Evolutionary conservation across 148 eudicot species (phyloP), one percentile per base, ranked within the genome.

Genomic region (Dianthus caryophyllus): DNA sequence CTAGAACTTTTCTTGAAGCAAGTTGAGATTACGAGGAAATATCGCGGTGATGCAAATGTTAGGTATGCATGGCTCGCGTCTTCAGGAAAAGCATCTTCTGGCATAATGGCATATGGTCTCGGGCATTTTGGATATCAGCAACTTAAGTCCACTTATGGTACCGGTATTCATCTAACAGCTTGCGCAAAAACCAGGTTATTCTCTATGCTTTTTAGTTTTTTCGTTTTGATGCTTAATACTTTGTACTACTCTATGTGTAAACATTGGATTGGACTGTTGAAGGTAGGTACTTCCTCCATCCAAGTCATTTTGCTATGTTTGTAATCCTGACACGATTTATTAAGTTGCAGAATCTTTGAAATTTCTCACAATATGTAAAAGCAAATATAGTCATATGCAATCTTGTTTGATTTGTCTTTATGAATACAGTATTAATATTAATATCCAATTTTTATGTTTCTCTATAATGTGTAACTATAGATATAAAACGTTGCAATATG

Each of bases 41-140:
- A 52, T 56, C 89, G 97, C 24, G 90, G 97, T 9, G 65, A 77
- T 80, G 85, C 97, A 50, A 90, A 90, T 81, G 80, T 88, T 67
- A 70, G 69, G 46, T 85, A 85, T 81, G 97, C 97, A 51, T 95
- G 99, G 99, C 85, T 95, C 73, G 79, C 90, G 18, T 80, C 85
- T 67, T 70, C 86, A 1, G 86, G 80, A 66, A 84, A 66, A 55
- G 76, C 79, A 11, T 48, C 76, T 13, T 70, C 79, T 24, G 75
- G 83, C 61, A 80, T 84, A 60, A 67, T 83, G 80, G 75, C 69
- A n/a, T 80, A 84, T 73, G 97, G 97, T 50, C 79, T 90, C 48
- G 86, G 90, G 27, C 64, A 73, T 78, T 73, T 61, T 70, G 87
- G 78, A 61, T 58, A 81, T 43, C 76, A 79, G 27, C 78, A 85